A percentile compares a stretch with the other conserved stretches of the same genome.
Conservation (phyloP, 2,329 filamentous ascomycete genomes). For the Botryosphaeria dothidea region DNA sequence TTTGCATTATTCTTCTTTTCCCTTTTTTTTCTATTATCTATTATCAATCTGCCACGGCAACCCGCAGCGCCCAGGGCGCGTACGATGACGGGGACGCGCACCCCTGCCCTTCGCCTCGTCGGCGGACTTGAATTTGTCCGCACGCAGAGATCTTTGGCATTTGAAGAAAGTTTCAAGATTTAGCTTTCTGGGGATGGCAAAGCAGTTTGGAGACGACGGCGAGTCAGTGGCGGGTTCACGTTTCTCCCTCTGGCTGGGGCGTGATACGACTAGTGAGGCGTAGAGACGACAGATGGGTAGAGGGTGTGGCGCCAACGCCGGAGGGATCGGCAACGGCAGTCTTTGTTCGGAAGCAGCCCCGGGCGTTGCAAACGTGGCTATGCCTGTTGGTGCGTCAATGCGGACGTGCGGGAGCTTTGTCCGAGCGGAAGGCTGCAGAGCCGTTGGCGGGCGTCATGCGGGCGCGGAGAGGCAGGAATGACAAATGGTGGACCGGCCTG, state of each 20-base stretch:
- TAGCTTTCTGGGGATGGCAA: slow-evolving; percentile 1
- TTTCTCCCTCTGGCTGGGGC: background rate
- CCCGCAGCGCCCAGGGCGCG: background rate
- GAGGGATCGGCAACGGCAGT: slow-evolving; percentile 13
- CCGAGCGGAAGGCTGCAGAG: slow-evolving; percentile 15
- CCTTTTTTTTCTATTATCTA: background rate
- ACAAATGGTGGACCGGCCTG: background rate
- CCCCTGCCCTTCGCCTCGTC: background rate
- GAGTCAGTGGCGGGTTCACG: background rate
- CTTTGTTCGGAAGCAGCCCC: slow-evolving; percentile 14
- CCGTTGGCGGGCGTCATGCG: slow-evolving; percentile 13
- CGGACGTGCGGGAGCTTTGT: slow-evolving; percentile 12
- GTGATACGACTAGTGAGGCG: slow-evolving; percentile 4
- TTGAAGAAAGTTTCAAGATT: slow-evolving; percentile 11
- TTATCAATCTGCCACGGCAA: background rate
- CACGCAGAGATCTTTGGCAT: slow-evolving; percentile 2
- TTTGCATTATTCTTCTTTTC: background rate
- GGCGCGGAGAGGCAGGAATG: background rate
- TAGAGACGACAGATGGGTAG: background rate
- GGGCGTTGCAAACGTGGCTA: slow-evolving; percentile 16
- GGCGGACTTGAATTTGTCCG: background rate
- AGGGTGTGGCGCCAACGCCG: slow-evolving; percentile 1
- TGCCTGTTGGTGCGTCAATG: slow-evolving; percentile 17
- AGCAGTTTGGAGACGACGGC: background rate
- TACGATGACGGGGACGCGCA: background rate